These are phyloP conservation scores for Cryptosporidium felis DNA, from an alignment of 169 alveolate genomes.

Conservation along the genomic window DNA sequence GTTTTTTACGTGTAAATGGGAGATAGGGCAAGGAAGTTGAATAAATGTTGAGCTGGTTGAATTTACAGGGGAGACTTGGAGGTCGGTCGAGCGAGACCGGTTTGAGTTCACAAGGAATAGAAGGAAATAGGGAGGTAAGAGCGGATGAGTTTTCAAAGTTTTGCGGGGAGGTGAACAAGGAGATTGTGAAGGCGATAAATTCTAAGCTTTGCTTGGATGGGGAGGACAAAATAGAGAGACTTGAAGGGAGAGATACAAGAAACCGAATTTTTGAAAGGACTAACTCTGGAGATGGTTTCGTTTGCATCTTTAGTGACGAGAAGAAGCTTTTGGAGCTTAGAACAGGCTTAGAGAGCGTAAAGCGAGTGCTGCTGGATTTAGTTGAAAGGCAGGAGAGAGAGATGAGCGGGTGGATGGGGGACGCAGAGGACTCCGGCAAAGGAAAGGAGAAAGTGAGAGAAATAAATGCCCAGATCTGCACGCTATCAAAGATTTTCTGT, in stretches of 20 bases:
- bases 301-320: not conserved
- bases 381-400: constrained; percentile 39
- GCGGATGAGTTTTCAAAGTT: not conserved
- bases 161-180: not conserved
- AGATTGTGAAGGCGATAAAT: not conserved
- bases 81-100: not conserved
- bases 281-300: not conserved
- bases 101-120: too few species aligned
- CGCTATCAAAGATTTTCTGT: constrained; percentile 11
- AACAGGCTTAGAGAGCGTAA: not conserved
- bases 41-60: constrained; percentile 47
- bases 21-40: too few species aligned
- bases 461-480: constrained; percentile 1
- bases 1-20: too few species aligned
- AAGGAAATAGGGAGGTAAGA: not conserved
- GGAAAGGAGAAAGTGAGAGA: not conserved
- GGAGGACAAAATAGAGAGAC: not conserved
- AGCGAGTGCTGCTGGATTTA: not conserved
- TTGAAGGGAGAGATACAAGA: not conserved
- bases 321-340: not conserved
- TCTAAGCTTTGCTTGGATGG: not conserved
- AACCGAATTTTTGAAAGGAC: not conserved
- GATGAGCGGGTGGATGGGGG: not conserved
- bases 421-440: not conserved
- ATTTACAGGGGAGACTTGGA: not conserved